Evolutionary conservation across 805 yeast genomes (phyloP).

Genomic region (Wickerhamiella bombiphila): DNA sequence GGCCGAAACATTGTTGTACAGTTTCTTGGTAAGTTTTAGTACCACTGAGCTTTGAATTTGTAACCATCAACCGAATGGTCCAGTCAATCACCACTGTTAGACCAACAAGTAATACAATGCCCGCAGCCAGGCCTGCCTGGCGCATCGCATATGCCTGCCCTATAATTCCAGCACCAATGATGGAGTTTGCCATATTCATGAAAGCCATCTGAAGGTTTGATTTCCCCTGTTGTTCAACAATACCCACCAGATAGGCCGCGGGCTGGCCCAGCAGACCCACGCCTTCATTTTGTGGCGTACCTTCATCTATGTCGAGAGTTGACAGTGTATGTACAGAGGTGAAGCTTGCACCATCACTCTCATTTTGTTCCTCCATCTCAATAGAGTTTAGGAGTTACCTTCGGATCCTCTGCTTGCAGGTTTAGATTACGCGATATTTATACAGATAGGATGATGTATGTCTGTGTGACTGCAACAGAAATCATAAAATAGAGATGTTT

Average conservation of each 20-base stretch:
- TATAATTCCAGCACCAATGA: constrained; percentile 89
- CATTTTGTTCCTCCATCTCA: no score
- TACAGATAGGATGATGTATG: no score
- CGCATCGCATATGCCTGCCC: constrained; percentile 84
- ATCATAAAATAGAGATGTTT: no score
- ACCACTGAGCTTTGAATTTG: constrained; percentile 66
- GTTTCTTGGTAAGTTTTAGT: constrained; percentile 73
- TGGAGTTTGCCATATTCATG: constrained; percentile 94
- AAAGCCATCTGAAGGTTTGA: constrained; percentile 72
- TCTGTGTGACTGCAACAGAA: no score
- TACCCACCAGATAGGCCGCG: constrained; percentile 11
- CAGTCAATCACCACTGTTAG: constrained; percentile 71
- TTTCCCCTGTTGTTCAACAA: constrained; percentile 22
- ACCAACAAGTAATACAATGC: constrained; percentile 42
- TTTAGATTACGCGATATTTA: no score
- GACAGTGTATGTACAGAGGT: background rate
- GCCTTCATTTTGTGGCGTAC: constrained; percentile 4
- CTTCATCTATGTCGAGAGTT: background rate
- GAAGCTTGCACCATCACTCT: background rate
- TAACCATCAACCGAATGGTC: constrained; percentile 64
- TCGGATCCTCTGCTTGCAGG: no score
- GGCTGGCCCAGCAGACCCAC: constrained; percentile 19
- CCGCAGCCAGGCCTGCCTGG: constrained; percentile 68
- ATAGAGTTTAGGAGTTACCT: no score
- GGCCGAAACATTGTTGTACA: constrained; percentile 66